phyloP scores from a whole-genome alignment of 2,329 filamentous ascomycete species.

The Tolypocladium amazonense region DNA sequence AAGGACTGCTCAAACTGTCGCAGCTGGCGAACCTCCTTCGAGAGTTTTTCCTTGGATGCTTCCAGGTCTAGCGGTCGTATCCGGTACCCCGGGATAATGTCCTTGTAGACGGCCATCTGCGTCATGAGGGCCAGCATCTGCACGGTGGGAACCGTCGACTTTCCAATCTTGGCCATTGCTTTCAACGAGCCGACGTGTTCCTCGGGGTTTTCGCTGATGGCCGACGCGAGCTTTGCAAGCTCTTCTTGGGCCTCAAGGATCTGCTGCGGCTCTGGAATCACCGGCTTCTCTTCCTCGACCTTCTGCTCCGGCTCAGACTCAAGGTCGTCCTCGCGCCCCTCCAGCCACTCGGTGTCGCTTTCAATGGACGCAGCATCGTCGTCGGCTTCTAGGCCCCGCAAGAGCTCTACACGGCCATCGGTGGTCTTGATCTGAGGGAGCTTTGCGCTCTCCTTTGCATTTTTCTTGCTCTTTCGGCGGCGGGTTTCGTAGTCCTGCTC shows the following conservation, averaged over 20 bases:
- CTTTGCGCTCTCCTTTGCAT: slow-evolving; percentile 58
- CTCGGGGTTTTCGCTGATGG: slow-evolving; percentile 86
- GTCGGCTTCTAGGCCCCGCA: slow-evolving; percentile 43
- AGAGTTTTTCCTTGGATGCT: slow-evolving; percentile 66
- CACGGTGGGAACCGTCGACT: slow-evolving; percentile 59
- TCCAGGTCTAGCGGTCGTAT: slow-evolving; percentile 76
- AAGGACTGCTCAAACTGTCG: slow-evolving; percentile 81
- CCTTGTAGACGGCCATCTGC: slow-evolving; percentile 85
- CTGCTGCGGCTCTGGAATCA: slow-evolving; percentile 66
- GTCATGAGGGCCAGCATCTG: slow-evolving; percentile 80
- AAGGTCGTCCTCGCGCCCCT: slow-evolving; percentile 44
- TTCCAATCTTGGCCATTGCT: slow-evolving; percentile 61
- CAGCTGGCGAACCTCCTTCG: slow-evolving; percentile 79
- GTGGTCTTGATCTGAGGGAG: slow-evolving; percentile 73
- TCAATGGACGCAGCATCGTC: slow-evolving; percentile 49
- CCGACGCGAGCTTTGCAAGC: slow-evolving; percentile 67
- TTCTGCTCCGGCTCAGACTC: slow-evolving; percentile 36
- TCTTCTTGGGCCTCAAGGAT: slow-evolving; percentile 86
- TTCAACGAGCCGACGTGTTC: slow-evolving; percentile 77
- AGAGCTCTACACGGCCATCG: slow-evolving; percentile 59
- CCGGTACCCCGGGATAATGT: slow-evolving; percentile 91
- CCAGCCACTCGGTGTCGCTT: slow-evolving; percentile 54
- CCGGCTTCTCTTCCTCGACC: slow-evolving; percentile 43
- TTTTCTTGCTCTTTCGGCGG: slow-evolving; percentile 69
- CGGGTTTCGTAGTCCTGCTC: slow-evolving; percentile 84